These are phyloP conservation scores for Tolypocladium tropicale DNA, from an alignment of 2,329 filamentous ascomycete genomes.

Conservation along the genomic window DNA sequence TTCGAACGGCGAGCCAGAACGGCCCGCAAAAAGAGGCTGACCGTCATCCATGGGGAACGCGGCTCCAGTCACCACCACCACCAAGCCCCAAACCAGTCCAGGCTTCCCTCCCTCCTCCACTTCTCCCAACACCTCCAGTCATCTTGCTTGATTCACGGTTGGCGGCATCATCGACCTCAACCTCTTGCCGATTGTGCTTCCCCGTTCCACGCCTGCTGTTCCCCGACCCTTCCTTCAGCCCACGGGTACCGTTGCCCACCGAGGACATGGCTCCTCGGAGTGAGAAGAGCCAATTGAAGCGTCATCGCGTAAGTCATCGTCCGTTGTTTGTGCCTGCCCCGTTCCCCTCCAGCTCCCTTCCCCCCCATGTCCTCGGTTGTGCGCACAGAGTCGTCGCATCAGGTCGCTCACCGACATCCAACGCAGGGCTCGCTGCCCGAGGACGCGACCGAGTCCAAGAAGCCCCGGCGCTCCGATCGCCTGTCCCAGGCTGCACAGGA, in stretches of 20 bases:
- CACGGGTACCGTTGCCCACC: not conserved
- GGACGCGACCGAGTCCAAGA: conserved; percentile 62
- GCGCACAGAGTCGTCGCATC: conserved; percentile 5
- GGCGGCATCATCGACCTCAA: conserved; percentile 11
- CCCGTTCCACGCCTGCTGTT: not conserved
- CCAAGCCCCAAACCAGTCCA: not conserved
- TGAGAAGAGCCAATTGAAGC: conserved; percentile 81
- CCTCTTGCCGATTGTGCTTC: conserved; percentile 1
- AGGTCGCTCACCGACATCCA: conserved; percentile 12
- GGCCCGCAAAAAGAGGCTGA: conserved; percentile 2
- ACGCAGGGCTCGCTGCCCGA: conserved; percentile 55
- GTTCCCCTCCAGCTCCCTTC: not conserved
- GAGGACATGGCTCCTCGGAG: conserved; percentile 45
- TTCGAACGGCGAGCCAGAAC: no score
- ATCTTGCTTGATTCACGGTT: conserved; percentile 15
- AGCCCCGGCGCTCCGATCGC: conserved; percentile 69
- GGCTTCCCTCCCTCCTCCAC: conserved; percentile 13
- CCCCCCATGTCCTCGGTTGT: conserved; percentile 11
- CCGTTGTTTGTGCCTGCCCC: not conserved
- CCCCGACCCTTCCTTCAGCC: not conserved
- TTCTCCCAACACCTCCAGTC: conserved; percentile 8
- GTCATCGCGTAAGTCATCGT: conserved; percentile 54
- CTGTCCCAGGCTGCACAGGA: conserved; percentile 43
- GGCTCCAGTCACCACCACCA: not conserved
- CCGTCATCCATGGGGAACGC: not conserved